A percentile compares a stretch with the other conserved stretches of the same genome.
These are phyloP conservation scores for Acanthamoeba sp. DNA, from an alignment of 208 protist species.

Conservation along the genomic window DNA sequence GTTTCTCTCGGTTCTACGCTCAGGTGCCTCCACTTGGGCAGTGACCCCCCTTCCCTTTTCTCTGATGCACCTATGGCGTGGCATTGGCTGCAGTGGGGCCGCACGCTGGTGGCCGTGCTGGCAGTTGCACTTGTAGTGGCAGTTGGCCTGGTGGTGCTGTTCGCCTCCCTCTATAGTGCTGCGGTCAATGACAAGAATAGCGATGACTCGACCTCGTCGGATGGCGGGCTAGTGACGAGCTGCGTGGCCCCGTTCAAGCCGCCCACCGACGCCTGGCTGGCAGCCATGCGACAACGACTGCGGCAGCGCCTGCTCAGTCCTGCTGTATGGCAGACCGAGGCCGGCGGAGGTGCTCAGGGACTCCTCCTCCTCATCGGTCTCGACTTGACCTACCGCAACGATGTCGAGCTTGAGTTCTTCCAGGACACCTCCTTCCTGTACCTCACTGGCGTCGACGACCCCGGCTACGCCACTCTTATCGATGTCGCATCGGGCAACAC, in stretches of 20 bases:
- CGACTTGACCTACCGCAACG: conserved; percentile 66
- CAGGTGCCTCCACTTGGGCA: background rate
- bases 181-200: background rate
- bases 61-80: background rate
- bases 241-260: conserved; percentile 21
- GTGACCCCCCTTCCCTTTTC: background rate
- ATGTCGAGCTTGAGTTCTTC: conserved; percentile 68
- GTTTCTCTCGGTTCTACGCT: background rate
- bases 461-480: conserved; percentile 27
- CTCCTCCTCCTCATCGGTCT: conserved; percentile 3
- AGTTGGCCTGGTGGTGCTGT: background rate
- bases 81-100: background rate
- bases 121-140: background rate
- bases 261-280: conserved; percentile 56
- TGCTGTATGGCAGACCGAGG: conserved; percentile 1
- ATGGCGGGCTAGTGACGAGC: conserved; percentile 25
- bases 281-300: conserved; percentile 5
- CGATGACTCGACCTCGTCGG: background rate
- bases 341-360: conserved; percentile 15
- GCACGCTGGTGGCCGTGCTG: background rate
- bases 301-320: conserved; percentile 29
- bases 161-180: conserved; percentile 32
- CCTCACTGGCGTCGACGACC: conserved; percentile 60
- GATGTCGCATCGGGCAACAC: conserved; percentile 8
- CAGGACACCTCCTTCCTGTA: conserved; percentile 68